Evolutionary conservation across 345 rosid species (phyloP).

Genomic region (Psidium guajava): DNA sequence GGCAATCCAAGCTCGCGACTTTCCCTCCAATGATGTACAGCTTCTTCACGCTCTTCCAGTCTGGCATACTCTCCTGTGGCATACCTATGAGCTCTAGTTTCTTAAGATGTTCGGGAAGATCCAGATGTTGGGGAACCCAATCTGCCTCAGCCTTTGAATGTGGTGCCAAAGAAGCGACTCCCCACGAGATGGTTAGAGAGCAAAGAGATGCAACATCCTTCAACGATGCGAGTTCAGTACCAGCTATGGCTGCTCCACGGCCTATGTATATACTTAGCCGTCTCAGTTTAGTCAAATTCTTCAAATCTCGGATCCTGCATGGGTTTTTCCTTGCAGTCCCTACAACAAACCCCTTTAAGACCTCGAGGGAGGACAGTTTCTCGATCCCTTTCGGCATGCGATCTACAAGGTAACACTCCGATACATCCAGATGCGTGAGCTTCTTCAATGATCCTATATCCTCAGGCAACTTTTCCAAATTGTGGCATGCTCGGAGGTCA

Average conservation of each 20-base stretch:
- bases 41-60: background rate
- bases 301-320: background rate
- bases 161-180: background rate
- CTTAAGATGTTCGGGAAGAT: too few relatives aligned
- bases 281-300: background rate
- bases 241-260: too few relatives aligned
- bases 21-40: background rate
- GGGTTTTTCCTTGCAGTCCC: background rate
- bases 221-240: background rate
- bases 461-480: conserved; percentile 20
- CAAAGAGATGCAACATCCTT: background rate
- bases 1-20: background rate
- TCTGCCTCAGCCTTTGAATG: accelerated
- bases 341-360: conserved; percentile 24
- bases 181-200: conserved; percentile 3
- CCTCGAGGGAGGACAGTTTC: conserved; percentile 8
- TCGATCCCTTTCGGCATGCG: conserved; percentile 11
- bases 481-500: conserved; percentile 24
- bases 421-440: conserved; percentile 20
- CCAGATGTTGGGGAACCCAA: background rate
- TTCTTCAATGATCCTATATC: conserved; percentile 3
- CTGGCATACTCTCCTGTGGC: background rate
- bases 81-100: background rate
- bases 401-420: conserved; percentile 23
- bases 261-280: background rate